Evolutionary conservation across 345 rosid species (phyloP).

Genomic region (Populus simonii): DNA sequence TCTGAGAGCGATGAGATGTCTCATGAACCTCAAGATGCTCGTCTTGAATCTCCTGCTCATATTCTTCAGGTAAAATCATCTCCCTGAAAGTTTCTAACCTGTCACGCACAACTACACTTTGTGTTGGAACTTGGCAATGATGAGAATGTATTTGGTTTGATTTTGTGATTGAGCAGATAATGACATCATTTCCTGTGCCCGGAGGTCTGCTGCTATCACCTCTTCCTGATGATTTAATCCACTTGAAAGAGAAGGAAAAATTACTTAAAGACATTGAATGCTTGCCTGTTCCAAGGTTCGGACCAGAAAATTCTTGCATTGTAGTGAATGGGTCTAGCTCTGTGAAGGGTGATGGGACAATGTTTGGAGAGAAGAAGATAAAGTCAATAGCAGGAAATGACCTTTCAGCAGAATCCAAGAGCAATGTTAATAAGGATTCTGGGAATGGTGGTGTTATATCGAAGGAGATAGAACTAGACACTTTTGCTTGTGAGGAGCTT

Average conservation of each 20-base stretch:
- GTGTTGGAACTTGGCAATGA: slow-evolving; percentile 13
- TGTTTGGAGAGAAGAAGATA: slow-evolving; percentile 38
- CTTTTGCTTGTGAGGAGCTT: slow-evolving; percentile 58
- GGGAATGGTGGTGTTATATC: slow-evolving; percentile 26
- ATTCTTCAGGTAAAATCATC: slow-evolving; percentile 59
- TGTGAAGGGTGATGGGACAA: slow-evolving; percentile 41
- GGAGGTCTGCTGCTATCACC: slow-evolving; percentile 66
- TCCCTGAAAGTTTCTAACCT: slow-evolving; percentile 23
- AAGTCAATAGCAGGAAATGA: slow-evolving; percentile 43
- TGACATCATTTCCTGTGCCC: slow-evolving; percentile 64
- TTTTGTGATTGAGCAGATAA: slow-evolving; percentile 55
- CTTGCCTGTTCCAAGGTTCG: slow-evolving; percentile 27
- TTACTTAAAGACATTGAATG: slow-evolving; percentile 32
- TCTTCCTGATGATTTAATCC: slow-evolving; percentile 62
- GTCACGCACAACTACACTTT: slow-evolving; percentile 5
- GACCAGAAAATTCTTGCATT: slow-evolving; percentile 21
- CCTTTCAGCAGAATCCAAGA: slow-evolving; percentile 37
- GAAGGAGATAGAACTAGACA: slow-evolving; percentile 44
- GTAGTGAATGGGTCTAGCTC: slow-evolving; percentile 34
- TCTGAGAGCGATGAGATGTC: slow-evolving; percentile 67
- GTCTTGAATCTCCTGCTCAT: slow-evolving; percentile 57
- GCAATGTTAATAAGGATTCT: slow-evolving; percentile 30
- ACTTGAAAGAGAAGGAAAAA: slow-evolving; percentile 43
- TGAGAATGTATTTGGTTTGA: slow-evolving; percentile 17
- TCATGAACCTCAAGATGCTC: slow-evolving; percentile 41